Evolutionary conservation across 176 grass and related monocot genomes (phyloP).

Genomic region (Coix lacrymajobi): DNA sequence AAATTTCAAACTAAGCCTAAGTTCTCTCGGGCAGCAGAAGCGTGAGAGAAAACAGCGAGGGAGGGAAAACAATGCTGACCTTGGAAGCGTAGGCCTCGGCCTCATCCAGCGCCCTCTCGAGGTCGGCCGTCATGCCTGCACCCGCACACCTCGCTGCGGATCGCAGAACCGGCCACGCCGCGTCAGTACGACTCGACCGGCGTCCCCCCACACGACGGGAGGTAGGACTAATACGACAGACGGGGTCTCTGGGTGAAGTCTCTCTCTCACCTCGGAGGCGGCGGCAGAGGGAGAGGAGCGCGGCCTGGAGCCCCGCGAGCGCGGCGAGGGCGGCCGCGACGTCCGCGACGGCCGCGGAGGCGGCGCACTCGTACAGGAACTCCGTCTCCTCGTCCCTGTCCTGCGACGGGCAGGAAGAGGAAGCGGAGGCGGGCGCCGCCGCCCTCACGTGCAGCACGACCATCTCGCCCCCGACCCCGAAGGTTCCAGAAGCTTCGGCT

Average conservation of each 20-base stretch:
- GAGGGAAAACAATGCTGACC: constrained; percentile 10
- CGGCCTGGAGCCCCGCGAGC: constrained; percentile 27
- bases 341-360: constrained; percentile 28
- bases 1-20: background rate
- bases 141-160: constrained; percentile 23
- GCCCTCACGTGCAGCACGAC: constrained; percentile 41
- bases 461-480: background rate
- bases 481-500: background rate
- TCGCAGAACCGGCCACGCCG: background rate
- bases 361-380: constrained; percentile 46
- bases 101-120: constrained; percentile 50
- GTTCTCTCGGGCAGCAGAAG: background rate
- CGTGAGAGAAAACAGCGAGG: background rate
- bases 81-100: constrained; percentile 55
- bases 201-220: background rate
- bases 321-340: constrained; percentile 32
- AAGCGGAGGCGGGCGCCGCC: background rate
- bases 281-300: constrained; percentile 34
- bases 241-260: background rate
- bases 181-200: background rate
- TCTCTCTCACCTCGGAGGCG: constrained; percentile 8
- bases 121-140: background rate
- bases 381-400: background rate
- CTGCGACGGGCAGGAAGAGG: background rate
- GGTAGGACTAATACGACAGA: background rate